Base-by-base conservation (phyloP, 129 eudicot species). In the Oenanthe sinensis region DNA sequence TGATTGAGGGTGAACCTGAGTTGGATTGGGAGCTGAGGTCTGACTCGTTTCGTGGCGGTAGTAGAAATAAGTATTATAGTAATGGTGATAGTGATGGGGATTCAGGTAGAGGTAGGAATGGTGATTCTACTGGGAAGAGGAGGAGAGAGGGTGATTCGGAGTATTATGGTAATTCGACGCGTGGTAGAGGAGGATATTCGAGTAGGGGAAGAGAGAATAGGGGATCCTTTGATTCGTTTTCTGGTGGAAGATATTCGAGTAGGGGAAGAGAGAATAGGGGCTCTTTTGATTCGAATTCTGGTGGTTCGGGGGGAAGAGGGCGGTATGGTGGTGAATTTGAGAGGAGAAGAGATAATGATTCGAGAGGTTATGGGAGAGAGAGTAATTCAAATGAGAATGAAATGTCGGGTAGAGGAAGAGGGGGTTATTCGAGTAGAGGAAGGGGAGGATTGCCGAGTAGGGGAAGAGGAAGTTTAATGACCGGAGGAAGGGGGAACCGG, bases 1-100 rank as follows among this genome's bases (percentile, higher is more conserved):
- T 95, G 80, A 77, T 88, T 86, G 99, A 89, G 69, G 99, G 90
- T 49, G 96, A 96, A 55, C 90, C 89, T 44, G 93, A 85, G 15
- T 54, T 91, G 52, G 90, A 87, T 45, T 91, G 97, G 98, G 91
- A 84, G 52, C 77, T 96, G 90, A 85, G 85, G 81, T 87, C 96
- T 33, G 86, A 85, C 24, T 85, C 89, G 13, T 81, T 84, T 77
- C 84, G 44, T 79, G 81, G 82, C 36, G 69, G 83, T 42, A 73
- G 72, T 42, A 73, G 72, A 65, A 77, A 78, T 28, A 73, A 70
- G 69, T n/a, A 80, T 69, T 77, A 82, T 24, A 76, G 87, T 28
- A 91, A 85, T 20, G 83, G 80, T 8, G 91, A 85, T 33, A 33
- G 36, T 47, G 90, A 78, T 54, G 62, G 87, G 36, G 71, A 82